Base-by-base conservation (phyloP, 1,139 yeast genomes). In the Hyphopichia burtonii region DNA sequence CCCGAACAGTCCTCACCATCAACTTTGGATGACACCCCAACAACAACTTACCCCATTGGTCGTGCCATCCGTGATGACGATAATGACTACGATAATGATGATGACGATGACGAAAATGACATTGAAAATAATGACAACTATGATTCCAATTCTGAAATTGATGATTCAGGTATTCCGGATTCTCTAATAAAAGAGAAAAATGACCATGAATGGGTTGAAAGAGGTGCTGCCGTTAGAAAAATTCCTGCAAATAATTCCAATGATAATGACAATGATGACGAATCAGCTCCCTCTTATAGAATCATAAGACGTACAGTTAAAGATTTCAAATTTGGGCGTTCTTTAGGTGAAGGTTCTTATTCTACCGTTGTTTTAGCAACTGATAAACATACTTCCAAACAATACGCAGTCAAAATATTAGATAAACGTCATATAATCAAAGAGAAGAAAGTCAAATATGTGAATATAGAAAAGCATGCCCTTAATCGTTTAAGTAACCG, bases 281-380 rank as follows among this genome's bases (percentile, higher is more conserved):
- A 46, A 4, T 43, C 54, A 3, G 17, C 34, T 5, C 20, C 34
- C 3, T 54, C 57, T 1, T 50, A 49, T 28, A 55, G 57, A 38
- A 52, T 71, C 7, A 65, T 73, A 25, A 79, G 79, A 54, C 73
- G 88, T 55, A 76, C 85, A 17, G 96, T 91, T 2, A 76, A 78
- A 49, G 99, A 93, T 65, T 94, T 91, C 64, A 82, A 82, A 49
- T 90, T 93, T 56, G 93, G 96, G 30, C 82, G 85, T 41, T 81
- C 84, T 44, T 76, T 94, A 34, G 99, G 99, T 9, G 96, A 90
- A 59, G 99, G 99, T 1, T 89, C 97, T 1, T 94, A 93, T 58
- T 91, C 98, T 3, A 90, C 96, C 6, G 98, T 93, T 5, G 86
- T 86, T 40, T 82, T 86, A 41, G 99, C 96, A 0, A 75, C 86